Evolutionary conservation across 176 grass and related monocot genomes (phyloP), one percentile per base, ranked within the genome.

Genomic region (Guadua angustifolia): DNA sequence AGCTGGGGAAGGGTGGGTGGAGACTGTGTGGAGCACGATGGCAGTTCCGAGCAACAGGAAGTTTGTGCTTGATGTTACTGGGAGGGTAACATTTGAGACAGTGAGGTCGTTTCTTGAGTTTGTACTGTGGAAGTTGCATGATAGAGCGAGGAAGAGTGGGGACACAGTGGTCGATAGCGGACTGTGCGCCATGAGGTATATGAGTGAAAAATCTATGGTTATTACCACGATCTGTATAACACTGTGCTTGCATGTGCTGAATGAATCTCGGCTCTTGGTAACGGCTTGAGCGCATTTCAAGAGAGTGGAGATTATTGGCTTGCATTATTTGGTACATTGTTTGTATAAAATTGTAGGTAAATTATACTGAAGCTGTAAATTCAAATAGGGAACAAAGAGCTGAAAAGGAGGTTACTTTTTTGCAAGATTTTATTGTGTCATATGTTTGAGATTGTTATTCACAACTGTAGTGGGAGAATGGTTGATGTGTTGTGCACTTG

Each of bases 101-200:
- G 91, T 99, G 60, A 83, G 89, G 66, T 99, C 93, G 3, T 99
- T 92, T 77, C 91, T 99, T 17, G 97, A 99, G 60, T 96, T 99
- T 75, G 60, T 84, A n/a, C 35, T 96, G 67, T 99, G 89, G 97
- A 95, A 94, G 80, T 9, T 99, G 40, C 83, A 87, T 3, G 81
- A 86, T 62, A 88, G 78, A 21, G 75, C 86, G 1, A 92, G 56
- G 66, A 94, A 85, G 87, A 82, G 91, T 4, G 59, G 78, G 1
- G 75, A 36, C 77, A 62, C 78, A 0, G 66, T 89, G 61, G 65
- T 66, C 10, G 85, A 87, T 60, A 86, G 87, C 1, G 87, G 91
- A 21, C 66, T 87, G 88, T 81, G 58, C 0, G 81, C 90, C 5
- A 15, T 99, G 73, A 92, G 86, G 68, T 94, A 94, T 29, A 66